A percentile compares a stretch with the other conserved stretches of the same genome.
Evolutionary conservation across 2,329 filamentous ascomycete genomes (phyloP).

Genomic region (Nemania bipapillata): DNA sequence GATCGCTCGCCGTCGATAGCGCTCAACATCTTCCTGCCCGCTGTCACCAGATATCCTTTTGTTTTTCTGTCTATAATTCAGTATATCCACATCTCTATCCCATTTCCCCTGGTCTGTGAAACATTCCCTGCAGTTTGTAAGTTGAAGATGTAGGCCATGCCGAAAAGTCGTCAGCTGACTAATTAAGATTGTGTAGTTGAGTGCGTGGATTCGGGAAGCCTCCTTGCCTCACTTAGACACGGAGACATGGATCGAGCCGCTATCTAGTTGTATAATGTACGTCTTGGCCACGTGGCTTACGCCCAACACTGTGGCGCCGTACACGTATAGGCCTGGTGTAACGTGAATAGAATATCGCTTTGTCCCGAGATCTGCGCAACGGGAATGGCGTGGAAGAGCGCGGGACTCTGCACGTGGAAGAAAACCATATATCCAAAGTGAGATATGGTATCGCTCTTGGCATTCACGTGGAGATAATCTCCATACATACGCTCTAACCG

Average conservation of each 20-base stretch:
- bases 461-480: background rate
- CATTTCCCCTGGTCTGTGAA: background rate
- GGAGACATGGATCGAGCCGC: too few species aligned
- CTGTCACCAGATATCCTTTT: background rate
- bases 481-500: too few species aligned
- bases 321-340: background rate
- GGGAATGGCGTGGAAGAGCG: background rate
- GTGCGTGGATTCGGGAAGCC: too few species aligned
- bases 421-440: slow-evolving; percentile 3
- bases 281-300: background rate
- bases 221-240: too few species aligned
- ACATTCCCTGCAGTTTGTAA: too few species aligned
- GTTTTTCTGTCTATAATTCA: background rate
- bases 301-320: background rate
- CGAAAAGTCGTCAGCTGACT: too few species aligned
- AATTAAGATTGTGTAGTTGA: too few species aligned
- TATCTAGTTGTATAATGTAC: background rate
- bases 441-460: background rate
- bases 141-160: too few species aligned
- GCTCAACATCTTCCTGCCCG: background rate
- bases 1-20: background rate
- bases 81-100: background rate
- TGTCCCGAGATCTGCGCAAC: background rate
- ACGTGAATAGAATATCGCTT: background rate
- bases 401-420: background rate